phyloP scores from a whole-genome alignment of 306 rosid genomes.

The Datisca glomerata region DNA sequence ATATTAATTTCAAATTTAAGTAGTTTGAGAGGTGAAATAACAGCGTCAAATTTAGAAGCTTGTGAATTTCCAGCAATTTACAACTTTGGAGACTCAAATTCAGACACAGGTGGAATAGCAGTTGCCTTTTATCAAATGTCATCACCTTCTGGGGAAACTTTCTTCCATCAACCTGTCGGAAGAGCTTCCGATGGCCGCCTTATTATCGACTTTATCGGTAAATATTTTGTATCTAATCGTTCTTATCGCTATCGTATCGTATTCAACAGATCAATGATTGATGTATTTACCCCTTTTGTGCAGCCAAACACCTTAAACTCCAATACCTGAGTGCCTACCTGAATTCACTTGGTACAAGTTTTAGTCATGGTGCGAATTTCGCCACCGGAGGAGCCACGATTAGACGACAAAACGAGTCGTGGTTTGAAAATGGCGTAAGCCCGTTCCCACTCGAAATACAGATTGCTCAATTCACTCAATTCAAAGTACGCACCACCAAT shows the following conservation, averaged over 20 bases:
- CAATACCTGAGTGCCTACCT: constrained; percentile 86
- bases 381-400: constrained; percentile 95
- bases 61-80: constrained; percentile 76
- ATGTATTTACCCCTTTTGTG: too few species aligned
- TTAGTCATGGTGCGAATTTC: constrained; percentile 78
- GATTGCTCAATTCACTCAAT: constrained; percentile 45
- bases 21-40: too few species aligned
- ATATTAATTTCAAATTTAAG: too few species aligned
- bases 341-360: constrained; percentile 77
- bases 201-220: constrained; percentile 79
- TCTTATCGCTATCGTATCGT: too few species aligned
- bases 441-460: constrained; percentile 83
- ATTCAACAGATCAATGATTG: too few species aligned
- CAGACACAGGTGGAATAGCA: constrained; percentile 90
- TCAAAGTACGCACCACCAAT: constrained; percentile 52
- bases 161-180: constrained; percentile 59
- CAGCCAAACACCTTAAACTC: constrained; percentile 62
- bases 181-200: constrained; percentile 85
- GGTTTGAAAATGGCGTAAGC: constrained; percentile 66
- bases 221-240: neutral
- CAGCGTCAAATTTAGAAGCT: too few species aligned
- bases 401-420: constrained; percentile 75
- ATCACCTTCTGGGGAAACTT: constrained; percentile 58
- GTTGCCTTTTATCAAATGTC: constrained; percentile 68
- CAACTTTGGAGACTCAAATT: constrained; percentile 95